Evolutionary conservation across 1,284 basidiomycete genomes (phyloP).

Genomic region (Trichosporon sp.): DNA sequence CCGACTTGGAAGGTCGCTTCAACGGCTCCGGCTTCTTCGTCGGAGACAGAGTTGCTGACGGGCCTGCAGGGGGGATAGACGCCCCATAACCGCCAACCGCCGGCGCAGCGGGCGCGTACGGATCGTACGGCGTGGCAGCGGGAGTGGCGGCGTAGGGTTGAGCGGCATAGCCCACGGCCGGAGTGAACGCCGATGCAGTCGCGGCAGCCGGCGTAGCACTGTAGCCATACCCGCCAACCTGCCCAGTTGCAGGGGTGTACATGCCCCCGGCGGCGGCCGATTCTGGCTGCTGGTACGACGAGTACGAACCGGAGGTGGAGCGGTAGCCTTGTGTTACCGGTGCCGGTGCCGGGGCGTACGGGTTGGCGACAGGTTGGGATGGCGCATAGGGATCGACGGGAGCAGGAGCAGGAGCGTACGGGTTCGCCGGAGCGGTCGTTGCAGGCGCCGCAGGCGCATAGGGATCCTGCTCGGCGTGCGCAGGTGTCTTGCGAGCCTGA

Average conservation of each 20-base stretch:
- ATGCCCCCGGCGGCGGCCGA: background rate
- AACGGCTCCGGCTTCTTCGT: slow-evolving; percentile 37
- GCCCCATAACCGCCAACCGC: slow-evolving; percentile 28
- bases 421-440: slow-evolving; percentile 26
- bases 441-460: slow-evolving; percentile 26
- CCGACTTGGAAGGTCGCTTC: slow-evolving; percentile 44
- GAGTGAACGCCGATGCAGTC: background rate
- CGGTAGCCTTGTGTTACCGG: background rate
- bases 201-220: background rate
- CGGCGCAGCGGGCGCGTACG: slow-evolving; percentile 37
- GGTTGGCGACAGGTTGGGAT: slow-evolving; percentile 27
- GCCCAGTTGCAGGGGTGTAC: background rate
- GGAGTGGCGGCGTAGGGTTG: background rate
- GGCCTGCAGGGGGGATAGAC: slow-evolving; percentile 28
- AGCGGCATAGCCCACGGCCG: slow-evolving; percentile 4
- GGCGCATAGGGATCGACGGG: slow-evolving; percentile 15
- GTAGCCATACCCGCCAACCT: slow-evolving; percentile 4
- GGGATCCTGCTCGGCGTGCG: background rate
- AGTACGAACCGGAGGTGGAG: slow-evolving; percentile 1
- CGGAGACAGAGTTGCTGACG: slow-evolving; percentile 19
- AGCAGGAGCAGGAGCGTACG: slow-evolving; percentile 35
- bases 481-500: slow-evolving; percentile 4
- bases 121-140: slow-evolving; percentile 31
- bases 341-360: slow-evolving; percentile 24
- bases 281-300: slow-evolving; percentile 13